Evolutionary conservation across 257 asterid genomes (phyloP).

Genomic region (Solanum medicagineum): DNA sequence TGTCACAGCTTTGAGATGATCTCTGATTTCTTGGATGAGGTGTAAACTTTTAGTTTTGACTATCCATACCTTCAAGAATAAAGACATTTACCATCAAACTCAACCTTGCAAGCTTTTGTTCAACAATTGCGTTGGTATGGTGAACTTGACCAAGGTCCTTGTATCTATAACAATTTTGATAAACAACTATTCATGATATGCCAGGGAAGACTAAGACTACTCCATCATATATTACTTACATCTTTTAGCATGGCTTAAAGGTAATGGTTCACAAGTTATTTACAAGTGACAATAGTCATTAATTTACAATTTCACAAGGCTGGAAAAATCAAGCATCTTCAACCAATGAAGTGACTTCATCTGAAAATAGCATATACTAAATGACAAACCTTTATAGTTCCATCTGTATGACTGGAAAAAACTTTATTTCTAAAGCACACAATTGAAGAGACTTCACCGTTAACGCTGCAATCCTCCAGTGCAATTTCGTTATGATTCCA

Average conservation of each 20-base stretch:
- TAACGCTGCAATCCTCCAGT: slow-evolving; percentile 49
- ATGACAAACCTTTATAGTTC: slow-evolving; percentile 53
- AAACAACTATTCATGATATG: not conserved
- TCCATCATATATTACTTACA: not conserved
- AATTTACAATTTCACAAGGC: not conserved
- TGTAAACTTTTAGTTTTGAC: slow-evolving; percentile 21
- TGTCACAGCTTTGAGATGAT: slow-evolving; percentile 62
- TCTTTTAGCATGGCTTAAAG: not conserved
- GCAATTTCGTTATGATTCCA: slow-evolving; percentile 57
- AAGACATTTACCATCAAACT: not conserved
- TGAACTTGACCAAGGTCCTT: not conserved
- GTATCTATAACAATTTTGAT: not conserved
- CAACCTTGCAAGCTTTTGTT: not conserved
- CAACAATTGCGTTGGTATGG: not conserved
- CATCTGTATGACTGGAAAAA: slow-evolving; percentile 81
- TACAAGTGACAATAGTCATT: not conserved
- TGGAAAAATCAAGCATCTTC: not conserved
- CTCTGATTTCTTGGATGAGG: slow-evolving; percentile 53
- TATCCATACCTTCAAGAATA: slow-evolving; percentile 50
- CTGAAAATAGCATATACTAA: not conserved
- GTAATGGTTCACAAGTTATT: not conserved
- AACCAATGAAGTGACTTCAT: not conserved
- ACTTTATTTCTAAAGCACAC: slow-evolving; percentile 40
- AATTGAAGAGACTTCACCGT: slow-evolving; percentile 61
- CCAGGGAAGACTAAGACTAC: not conserved